Evolutionary conservation across 257 asterid species (phyloP), one percentile per base, ranked within the genome.

Genomic region (Solanum chmielewskii): DNA sequence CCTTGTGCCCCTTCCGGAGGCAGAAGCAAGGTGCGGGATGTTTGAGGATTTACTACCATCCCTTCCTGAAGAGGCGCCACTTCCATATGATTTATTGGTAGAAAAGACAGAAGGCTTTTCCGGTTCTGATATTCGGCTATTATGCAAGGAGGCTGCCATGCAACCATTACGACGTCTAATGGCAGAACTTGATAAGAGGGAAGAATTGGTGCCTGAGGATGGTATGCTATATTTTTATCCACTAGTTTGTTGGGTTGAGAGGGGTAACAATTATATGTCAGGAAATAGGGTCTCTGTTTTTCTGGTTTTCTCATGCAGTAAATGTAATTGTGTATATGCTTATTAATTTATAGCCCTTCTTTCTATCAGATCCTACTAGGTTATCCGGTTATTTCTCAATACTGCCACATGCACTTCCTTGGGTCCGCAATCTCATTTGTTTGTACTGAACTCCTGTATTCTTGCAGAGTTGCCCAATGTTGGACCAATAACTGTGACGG

Each of bases 101-200:
- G 96, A 94, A 20, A 93, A 77, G 86, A 91, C 94, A 1, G 96
- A 93, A 86, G 99, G 97, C 27, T 97, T 56, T 92, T 97, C 99
- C 23, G 99, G 99, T 90, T 97, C 98, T 44, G 99, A 97, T 91
- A 92, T 97, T 85, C 95, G 99, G 85, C 90, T 97, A 41, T 81
- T 97, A 80, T 95, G 99, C 94, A 97, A 97, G 92, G 99, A 97
- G 89, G 98, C 98, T 59, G 99, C 99, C 44, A 97, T 97, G 99
- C 98, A 95, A 88, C 99, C 98, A 66, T 90, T 97, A 69, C 89
- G 99, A 88, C 94, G 98, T 82, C 70, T 95, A 87, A 97, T 97
- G 98, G 87, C 92, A 37, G 60, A 66, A 88, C 98, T 97, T 60
- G 99, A 97, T 90, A 96, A 90, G 83, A 92, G 87, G 86, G 91